Evolutionary conservation across 2,329 filamentous ascomycete species (phyloP).

Genomic region (Didymella sp.): DNA sequence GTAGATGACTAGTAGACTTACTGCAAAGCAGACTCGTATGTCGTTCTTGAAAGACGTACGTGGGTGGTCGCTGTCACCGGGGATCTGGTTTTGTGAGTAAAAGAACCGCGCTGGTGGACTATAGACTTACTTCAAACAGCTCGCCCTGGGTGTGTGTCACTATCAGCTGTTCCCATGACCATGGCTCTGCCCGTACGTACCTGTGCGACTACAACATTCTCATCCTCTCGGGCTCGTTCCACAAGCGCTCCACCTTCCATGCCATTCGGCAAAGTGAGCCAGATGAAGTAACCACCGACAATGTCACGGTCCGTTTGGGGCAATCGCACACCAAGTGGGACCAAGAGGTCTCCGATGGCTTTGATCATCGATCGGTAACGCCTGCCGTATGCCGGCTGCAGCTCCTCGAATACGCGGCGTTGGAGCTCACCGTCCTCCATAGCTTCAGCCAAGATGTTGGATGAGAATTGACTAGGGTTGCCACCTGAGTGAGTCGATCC

Average conservation of each 20-base stretch:
- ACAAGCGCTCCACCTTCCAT: slow-evolving; percentile 65
- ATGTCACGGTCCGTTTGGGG: slow-evolving; percentile 55
- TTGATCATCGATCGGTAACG: slow-evolving; percentile 63
- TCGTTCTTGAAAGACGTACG: slow-evolving; percentile 63
- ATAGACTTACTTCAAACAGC: slow-evolving; percentile 64
- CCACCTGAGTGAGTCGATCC: slow-evolving; percentile 66
- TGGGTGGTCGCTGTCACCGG: slow-evolving; percentile 55
- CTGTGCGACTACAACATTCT: slow-evolving; percentile 71
- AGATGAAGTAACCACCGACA: slow-evolving; percentile 86
- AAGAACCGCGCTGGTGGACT: background rate
- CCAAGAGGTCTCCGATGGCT: slow-evolving; percentile 66
- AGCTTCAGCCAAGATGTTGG: slow-evolving; percentile 63
- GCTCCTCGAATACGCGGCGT: slow-evolving; percentile 58
- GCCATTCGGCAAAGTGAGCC: slow-evolving; percentile 68
- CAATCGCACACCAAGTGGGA: slow-evolving; percentile 66
- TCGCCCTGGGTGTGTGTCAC: slow-evolving; percentile 60
- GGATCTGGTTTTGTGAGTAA: slow-evolving; percentile 44
- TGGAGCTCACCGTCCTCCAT: slow-evolving; percentile 61
- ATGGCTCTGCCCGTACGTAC: slow-evolving; percentile 25
- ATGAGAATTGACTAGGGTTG: slow-evolving; percentile 65
- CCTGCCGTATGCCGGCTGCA: slow-evolving; percentile 63
- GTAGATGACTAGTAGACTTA: slow-evolving; percentile 14
- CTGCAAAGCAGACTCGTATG: slow-evolving; percentile 47
- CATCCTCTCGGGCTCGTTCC: slow-evolving; percentile 64
- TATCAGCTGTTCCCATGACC: slow-evolving; percentile 27